Evolutionary conservation across 2,329 filamentous ascomycete genomes (phyloP), one percentile per base, ranked within the genome.

Genomic region (Aspergillus sp.): DNA sequence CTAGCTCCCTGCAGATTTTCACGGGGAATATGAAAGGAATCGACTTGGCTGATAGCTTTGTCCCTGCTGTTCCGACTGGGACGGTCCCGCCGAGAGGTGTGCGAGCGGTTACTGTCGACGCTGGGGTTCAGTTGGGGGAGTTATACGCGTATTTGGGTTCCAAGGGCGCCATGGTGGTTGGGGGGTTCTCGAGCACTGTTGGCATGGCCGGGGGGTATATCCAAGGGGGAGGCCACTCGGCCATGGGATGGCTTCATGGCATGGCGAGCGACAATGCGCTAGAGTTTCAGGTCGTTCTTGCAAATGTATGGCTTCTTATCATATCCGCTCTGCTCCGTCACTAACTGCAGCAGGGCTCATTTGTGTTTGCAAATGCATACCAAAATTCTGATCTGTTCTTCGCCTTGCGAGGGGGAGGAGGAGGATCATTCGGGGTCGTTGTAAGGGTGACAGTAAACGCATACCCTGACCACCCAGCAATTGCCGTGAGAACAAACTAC

Each of bases 1-100:
- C 68, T 17, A 66, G 64, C 4, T 62, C 67, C 0, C 58, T 75
- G 2, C 58, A 65, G 9, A 64, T 74, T 11, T 74, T 71, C 69
- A 66, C 67, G 4, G 71, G 68, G 44, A 65, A 65, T 4, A 48
- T 74, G 27, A 62, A 63, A 52, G 52, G 55, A 17, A 59, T 71
- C 23, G 24, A 21, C 15, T 66, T 67, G 41, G 40, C 43, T 3
- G 15, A 59, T 2, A 21, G 4, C 15, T 63, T 61, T 31, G 56
- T 55, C 2, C 59, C 56, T 57, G 60, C 46, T 40, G 43, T 14
- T 7, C 55, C 27, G 33, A 21, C 33, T 14, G 44, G 27, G 66
- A 27, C 47, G 56, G 62, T 65, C 35, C 9, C 8, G 8, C 27
- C 27, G 0, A 11, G 8, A 3, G 27, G 27, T 4, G 27, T 31